Conservation (phyloP, 2,329 filamentous ascomycete species). For the Paramyrothecium sp. region DNA sequence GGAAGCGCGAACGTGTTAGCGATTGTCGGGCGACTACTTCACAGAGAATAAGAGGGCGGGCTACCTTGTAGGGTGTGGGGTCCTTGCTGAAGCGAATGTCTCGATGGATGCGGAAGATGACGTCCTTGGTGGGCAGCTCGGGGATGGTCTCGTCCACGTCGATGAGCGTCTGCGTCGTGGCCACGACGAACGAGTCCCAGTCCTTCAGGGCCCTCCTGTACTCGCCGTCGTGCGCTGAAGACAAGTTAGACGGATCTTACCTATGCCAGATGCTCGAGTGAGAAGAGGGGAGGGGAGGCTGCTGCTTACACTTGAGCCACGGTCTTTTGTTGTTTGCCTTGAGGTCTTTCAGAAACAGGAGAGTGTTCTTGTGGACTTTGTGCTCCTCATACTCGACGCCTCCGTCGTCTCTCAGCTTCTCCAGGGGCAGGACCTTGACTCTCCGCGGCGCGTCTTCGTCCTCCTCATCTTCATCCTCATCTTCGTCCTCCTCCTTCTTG, state of each 20-base stretch:
- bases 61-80: conserved; percentile 83
- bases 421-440: conserved; percentile 32
- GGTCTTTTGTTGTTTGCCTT: conserved; percentile 57
- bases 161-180: conserved; percentile 67
- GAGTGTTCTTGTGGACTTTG: conserved; percentile 55
- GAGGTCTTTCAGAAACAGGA: conserved; percentile 57
- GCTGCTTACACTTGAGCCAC: conserved; percentile 55
- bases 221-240: conserved; percentile 72
- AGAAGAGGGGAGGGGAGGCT: background rate
- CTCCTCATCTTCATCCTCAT: conserved; percentile 30
- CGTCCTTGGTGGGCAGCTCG: conserved; percentile 80
- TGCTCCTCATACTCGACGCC: conserved; percentile 47
- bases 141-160: conserved; percentile 79
- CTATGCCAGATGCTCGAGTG: background rate
- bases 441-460: conserved; percentile 35
- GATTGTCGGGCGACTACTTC: conserved; percentile 9
- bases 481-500: conserved; percentile 24
- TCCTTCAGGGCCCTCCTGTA: conserved; percentile 77
- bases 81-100: conserved; percentile 84
- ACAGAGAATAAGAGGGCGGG: conserved; percentile 12
- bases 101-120: conserved; percentile 84
- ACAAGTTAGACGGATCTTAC: background rate
- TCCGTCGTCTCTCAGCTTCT: conserved; percentile 30
- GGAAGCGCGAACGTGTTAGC: background rate
- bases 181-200: conserved; percentile 76